Evolutionary conservation across 192 early-diverging fungal genomes (phyloP).

Genomic region (Backusella mclennaniae): DNA sequence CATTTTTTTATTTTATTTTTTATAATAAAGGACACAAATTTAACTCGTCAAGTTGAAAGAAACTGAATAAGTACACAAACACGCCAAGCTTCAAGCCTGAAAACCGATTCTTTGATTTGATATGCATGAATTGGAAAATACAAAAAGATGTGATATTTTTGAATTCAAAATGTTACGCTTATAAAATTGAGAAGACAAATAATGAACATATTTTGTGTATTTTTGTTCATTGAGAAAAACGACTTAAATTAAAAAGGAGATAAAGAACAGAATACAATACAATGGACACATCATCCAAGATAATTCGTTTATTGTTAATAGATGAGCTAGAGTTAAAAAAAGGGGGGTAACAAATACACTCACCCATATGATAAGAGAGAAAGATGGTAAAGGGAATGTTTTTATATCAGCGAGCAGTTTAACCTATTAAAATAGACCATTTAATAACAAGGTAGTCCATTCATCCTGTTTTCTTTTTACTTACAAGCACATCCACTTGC

Average conservation of each 20-base stretch:
- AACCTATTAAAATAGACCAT: neutral
- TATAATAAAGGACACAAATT: neutral
- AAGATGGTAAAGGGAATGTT: neutral
- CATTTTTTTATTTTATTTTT: no score
- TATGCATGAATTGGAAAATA: no score
- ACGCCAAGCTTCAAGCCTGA: no score
- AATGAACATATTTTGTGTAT: neutral
- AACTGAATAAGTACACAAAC: no score
- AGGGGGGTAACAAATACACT: neutral
- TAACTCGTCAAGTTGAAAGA: neutral
- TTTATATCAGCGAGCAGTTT: neutral
- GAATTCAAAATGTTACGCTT: no score
- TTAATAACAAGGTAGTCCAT: neutral
- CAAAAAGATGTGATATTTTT: no score
- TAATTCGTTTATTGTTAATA: neutral
- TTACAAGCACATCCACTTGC: slow-evolving; percentile 39
- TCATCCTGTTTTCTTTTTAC: neutral
- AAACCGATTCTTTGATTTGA: no score
- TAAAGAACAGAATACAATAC: no score
- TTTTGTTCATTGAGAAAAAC: neutral
- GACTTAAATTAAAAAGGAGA: no score
- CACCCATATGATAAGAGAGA: neutral
- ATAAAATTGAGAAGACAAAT: neutral
- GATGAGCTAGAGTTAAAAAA: neutral
- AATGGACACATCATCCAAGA: neutral